Base-by-base conservation (phyloP, 306 rosid genomes). In the Fragaria nilgerrensis region DNA sequence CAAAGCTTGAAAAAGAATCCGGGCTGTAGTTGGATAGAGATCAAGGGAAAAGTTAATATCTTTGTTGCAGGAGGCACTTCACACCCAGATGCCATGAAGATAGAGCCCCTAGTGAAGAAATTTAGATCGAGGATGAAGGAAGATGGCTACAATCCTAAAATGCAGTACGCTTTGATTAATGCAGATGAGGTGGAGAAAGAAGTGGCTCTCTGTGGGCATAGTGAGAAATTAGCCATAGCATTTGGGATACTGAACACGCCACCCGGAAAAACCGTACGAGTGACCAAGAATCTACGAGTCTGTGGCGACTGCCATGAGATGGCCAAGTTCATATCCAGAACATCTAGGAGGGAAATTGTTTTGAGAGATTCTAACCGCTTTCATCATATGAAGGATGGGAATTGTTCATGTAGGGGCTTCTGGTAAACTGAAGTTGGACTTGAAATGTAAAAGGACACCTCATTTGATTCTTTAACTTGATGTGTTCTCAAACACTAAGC, bases 231-330 rank as follows among this genome's bases (percentile, higher is more conserved):
- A 81, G 96, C 93, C 37, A 81, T 88, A 83, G 93, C 84, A 79
- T 87, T 88, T 43, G 96, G 96, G 70, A 82, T 88, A 74, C 74
- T 90, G 81, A 90, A 74, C 83, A 81, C 85, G 71, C 84, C 90
- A 9, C 83, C 82, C 10, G 87, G 91, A 27, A 87, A 85, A 77
- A 82, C 86, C 23, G 81, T 90, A 64, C 79, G 93, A 81, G 96
- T 88, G 52, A 79, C 89, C 19, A 90, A 90, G 82, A 90, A 90
- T 63, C 85, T 88, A 58, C 84, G 96, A 43, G 90, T 87, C n/a
- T 90, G 96, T n/a, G 85, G 90, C 39, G 96, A 90, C 79, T 90
- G 93, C 67, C 96, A 88, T 73, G 93, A 90, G 87, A 90, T 79
- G 93, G 93, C 86, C 2, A 88, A 84, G 86, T 88, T 90, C 89